Percentiles rank a stretch among this genome's conserved stretches.
phyloP scores from a whole-genome alignment of 768 basidiomycete species.

The Mycena vitilis region DNA sequence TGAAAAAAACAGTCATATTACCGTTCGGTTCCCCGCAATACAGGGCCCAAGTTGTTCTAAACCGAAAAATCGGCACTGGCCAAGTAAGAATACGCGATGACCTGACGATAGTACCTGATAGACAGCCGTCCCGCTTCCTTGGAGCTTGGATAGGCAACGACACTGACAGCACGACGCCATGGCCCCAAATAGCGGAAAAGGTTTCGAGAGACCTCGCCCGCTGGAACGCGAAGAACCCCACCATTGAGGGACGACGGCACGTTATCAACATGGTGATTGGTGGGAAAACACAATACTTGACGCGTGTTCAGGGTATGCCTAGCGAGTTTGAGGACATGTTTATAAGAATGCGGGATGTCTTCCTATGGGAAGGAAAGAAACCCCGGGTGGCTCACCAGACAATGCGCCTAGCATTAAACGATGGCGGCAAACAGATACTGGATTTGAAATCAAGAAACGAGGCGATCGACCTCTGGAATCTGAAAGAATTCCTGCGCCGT shows the following conservation, averaged over 20 bases:
- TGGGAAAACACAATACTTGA: not conserved
- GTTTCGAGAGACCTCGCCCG: not conserved
- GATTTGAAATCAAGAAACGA: not conserved
- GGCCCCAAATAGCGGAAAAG: not conserved
- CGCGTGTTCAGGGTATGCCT: not conserved
- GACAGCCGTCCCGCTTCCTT: not conserved
- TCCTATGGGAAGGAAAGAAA: not conserved
- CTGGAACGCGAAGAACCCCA: not conserved
- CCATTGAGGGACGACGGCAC: not conserved
- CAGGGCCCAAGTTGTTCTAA: no score
- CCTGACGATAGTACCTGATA: not conserved
- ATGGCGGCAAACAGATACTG: not conserved
- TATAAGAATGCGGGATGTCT: not conserved
- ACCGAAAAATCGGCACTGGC: no score
- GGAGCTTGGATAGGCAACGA: not conserved
- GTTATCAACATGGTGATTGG: not conserved
- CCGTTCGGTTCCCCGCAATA: no score
- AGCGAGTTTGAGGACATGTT: not conserved
- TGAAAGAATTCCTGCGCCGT: slow-evolving; percentile 1
- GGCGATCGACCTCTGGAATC: not conserved
- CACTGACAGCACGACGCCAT: not conserved
- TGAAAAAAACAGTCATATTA: no score
- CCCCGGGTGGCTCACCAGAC: not conserved
- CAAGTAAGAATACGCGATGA: not conserved
- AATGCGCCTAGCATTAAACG: not conserved